Base-by-base conservation (phyloP, 75 land plant genomes). In the Pinus taeda region DNA sequence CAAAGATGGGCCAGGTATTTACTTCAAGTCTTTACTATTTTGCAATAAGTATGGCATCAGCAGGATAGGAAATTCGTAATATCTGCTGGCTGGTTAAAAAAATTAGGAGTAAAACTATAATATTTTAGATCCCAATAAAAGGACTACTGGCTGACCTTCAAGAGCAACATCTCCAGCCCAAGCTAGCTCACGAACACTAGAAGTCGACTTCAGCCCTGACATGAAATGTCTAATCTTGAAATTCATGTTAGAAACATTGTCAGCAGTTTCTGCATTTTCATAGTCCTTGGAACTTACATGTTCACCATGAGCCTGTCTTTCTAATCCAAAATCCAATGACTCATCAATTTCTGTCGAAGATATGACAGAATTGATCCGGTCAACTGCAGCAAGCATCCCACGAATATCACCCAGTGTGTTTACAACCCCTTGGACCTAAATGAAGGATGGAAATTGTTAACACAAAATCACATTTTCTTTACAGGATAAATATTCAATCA, bases 381-480 rank as follows among this genome's bases (percentile, higher is more conserved):
- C 96, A 66, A 88, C 82, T 69, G 98, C 90, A 66, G 98, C 93
- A 71, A 91, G 73, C 39, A 84, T 81, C 57, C 90, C 87, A 57
- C 96, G 92, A 70, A 93, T 85, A 87, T 95, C 92, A 63, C 95
- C 99, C 59, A 97, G 83, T 49, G 99, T 89, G 76, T 97, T 97
- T 20, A 97, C 99, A 53, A 91, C 74, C 12, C 99, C 99, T 97
- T 97, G 99, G 65, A 97, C 98, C 99, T 97, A 83, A 74, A 81
- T 55, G 15, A 81, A 59, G n/a, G 69, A 20, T 60, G 7, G 6
- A 3, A 22, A 12, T n/a, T 37, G 20, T 42, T 21, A 42, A 63
- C 66, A 22, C 21, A 74, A 30, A 74, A 59, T 74, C 4, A 15
- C 33, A 42, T n/a, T 13, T 6, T 57, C 21, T 66, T 69, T 36